Percentiles rank a stretch among this genome's conserved stretches.
Evolutionary conservation across 768 basidiomycete genomes (phyloP).

Genomic region (Steccherinum ochraceum): DNA sequence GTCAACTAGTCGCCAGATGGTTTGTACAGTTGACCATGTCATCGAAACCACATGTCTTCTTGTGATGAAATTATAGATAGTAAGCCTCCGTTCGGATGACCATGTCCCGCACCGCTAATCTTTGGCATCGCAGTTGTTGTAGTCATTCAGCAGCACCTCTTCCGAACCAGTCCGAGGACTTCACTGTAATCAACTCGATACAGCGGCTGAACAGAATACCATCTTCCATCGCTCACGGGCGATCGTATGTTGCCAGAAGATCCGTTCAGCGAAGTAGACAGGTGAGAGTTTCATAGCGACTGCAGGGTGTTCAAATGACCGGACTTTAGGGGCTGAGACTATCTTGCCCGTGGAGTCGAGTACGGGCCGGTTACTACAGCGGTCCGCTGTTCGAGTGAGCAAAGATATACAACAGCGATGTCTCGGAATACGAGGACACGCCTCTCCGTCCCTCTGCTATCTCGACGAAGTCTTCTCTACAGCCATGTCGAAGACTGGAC

Average conservation of each 20-base stretch:
- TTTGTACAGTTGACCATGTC: not conserved
- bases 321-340: not conserved
- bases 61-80: not conserved
- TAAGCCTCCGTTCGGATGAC: too few species aligned
- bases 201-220: too few species aligned
- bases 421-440: not conserved
- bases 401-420: not conserved
- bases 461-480: not conserved
- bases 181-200: too few species aligned
- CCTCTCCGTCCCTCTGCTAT: too few species aligned
- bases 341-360: not conserved
- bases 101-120: too few species aligned
- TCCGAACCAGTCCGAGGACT: too few species aligned
- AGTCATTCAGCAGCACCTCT: too few species aligned
- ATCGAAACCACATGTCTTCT: not conserved
- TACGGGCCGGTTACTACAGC: not conserved
- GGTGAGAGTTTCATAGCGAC: not conserved
- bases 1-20: slow-evolving; percentile 39
- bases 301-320: not conserved
- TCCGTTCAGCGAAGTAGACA: not conserved
- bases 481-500: slow-evolving; percentile 17
- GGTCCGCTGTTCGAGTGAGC: not conserved
- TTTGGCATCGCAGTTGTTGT: too few species aligned
- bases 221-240: too few species aligned
- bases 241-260: too few species aligned